Percentiles rank a stretch among this genome's conserved stretches.
Evolutionary conservation across 164 flowering plant species (phyloP).

Genomic region (Magnolia changhungtana): DNA sequence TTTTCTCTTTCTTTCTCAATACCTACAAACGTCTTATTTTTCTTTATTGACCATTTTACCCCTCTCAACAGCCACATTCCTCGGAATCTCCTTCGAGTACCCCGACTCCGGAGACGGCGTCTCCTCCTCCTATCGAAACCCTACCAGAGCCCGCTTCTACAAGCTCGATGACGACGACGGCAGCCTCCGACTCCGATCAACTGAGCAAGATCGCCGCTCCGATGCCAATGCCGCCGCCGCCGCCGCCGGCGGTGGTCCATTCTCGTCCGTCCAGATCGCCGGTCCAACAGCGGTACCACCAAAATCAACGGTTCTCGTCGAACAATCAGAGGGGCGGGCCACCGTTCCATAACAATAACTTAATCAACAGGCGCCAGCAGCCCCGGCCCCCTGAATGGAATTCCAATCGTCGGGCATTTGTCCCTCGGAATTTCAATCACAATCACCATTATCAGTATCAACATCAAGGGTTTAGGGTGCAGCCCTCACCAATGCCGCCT

Average conservation of each 20-base stretch:
- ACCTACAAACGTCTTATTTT: neutral
- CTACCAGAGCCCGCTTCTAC: neutral
- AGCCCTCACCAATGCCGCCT: neutral
- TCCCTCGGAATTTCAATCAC: neutral
- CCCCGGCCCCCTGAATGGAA: neutral
- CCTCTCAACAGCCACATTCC: neutral
- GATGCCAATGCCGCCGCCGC: neutral
- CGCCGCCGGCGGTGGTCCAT: neutral
- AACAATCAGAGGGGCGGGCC: neutral
- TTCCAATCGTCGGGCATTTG: neutral
- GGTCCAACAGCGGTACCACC: neutral
- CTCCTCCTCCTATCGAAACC: neutral
- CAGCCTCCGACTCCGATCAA: neutral
- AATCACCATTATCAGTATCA: neutral
- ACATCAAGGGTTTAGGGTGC: neutral
- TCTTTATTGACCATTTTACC: neutral
- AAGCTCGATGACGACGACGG: neutral
- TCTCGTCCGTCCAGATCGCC: neutral
- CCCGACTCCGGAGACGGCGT: neutral
- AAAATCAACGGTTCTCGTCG: neutral
- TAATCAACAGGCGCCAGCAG: neutral
- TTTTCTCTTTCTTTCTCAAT: neutral
- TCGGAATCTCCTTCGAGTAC: neutral
- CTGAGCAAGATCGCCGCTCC: neutral
- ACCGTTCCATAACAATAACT: neutral